Evolutionary conservation across 2,329 filamentous ascomycete genomes (phyloP).

Genomic region (Cladosporium sphaerospermum): DNA sequence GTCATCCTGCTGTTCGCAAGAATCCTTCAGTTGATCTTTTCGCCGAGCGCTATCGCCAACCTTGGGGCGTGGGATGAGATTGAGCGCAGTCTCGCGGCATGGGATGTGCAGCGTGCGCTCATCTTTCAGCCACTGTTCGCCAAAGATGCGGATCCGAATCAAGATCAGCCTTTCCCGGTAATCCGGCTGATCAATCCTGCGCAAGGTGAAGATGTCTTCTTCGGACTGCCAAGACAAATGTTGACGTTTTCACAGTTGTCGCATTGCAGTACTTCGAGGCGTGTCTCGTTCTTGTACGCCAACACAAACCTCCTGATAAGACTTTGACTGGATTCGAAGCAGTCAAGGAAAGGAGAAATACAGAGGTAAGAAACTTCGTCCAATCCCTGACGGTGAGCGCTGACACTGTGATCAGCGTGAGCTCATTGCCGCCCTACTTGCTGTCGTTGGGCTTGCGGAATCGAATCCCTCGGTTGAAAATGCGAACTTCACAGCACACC

Average conservation of each 20-base stretch:
- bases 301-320: constrained; percentile 14
- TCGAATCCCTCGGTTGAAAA: constrained; percentile 21
- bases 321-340: constrained; percentile 17
- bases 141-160: constrained; percentile 13
- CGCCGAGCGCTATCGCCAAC: not conserved
- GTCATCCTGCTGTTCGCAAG: constrained; percentile 36
- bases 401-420: constrained; percentile 13
- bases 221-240: not conserved
- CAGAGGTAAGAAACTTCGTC: constrained; percentile 13
- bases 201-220: constrained; percentile 17
- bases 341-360: constrained; percentile 14
- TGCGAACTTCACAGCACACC: constrained; percentile 21
- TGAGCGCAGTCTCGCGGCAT: constrained; percentile 16
- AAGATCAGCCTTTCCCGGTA: constrained; percentile 23
- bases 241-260: constrained; percentile 20
- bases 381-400: not conserved
- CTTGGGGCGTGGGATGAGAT: constrained; percentile 14
- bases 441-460: constrained; percentile 18
- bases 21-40: constrained; percentile 26
- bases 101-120: constrained; percentile 17
- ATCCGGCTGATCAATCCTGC: constrained; percentile 31
- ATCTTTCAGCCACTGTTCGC: constrained; percentile 26
- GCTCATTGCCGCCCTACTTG: constrained; percentile 15
- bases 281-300: constrained; percentile 25
- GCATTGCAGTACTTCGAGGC: constrained; percentile 33